Evolutionary conservation across 768 basidiomycete genomes (phyloP), one percentile per base, ranked within the genome.

Genomic region (Kwoniella dejecticola): DNA sequence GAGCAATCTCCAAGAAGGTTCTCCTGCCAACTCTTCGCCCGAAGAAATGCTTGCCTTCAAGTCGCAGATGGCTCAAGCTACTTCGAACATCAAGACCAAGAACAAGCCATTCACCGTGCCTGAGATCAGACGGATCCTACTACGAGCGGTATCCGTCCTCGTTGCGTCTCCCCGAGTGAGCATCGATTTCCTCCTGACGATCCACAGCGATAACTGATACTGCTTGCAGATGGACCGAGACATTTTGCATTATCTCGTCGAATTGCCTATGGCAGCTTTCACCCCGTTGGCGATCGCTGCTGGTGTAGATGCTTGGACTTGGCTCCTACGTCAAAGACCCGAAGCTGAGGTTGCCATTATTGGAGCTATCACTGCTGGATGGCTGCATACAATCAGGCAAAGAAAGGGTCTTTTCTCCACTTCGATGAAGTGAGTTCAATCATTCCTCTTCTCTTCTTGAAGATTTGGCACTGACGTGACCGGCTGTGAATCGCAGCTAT

Each of bases 301-400:
- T 1, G 94, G 91, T 0, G 87, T 93, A 42, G 93, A 98, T 73
- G 88, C 89, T 10, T 98, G 96, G 96, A 91, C 89, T 2, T 97
- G 94, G 94, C 84, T 96, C 0, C 88, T 96, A 53, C 86, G 89
- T 13, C 89, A 95, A 75, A 86, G 90, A 60, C 87, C 90, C 0
- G 84, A 84, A 47, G 82, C 89, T 11, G 94, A 97, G 78, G 85
- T 93, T 48, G 85, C 87, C 1, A 78, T 97, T 19, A 88, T 97
- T 83, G 82, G 85, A 4, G 93, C 97, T 70, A 85, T 98, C 50
- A 81, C 90, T 46, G 85, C 89, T 2, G 89, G 89, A 2, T 99
- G 96, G 96, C 83, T 88, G 48, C 83, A 85, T 56, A 89, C 89
- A 4, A 89, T 97, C 62, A 85, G 84, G 64, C 82, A 85, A 36